Conservation (phyloP, 192 early-diverging fungal genomes). For the Backusella tarrabulga region DNA sequence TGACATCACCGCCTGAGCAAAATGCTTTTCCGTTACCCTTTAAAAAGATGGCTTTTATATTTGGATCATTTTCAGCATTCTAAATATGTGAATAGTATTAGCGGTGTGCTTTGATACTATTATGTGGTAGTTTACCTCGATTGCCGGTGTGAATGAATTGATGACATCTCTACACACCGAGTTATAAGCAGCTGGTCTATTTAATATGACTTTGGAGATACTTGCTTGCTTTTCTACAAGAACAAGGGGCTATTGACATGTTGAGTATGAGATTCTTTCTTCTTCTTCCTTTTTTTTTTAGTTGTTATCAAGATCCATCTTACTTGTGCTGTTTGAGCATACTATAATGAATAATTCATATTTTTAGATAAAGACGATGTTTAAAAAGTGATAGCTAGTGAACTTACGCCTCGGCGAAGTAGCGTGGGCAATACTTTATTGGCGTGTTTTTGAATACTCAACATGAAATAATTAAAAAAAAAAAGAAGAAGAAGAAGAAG, state of each 20-base stretch:
- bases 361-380: neutral
- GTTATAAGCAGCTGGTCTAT: constrained; percentile 6
- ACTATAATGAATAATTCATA: neutral
- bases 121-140: neutral
- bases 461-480: neutral
- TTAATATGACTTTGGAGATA: neutral
- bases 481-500: neutral
- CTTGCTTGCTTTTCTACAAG: neutral
- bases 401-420: neutral
- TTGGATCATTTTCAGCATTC: constrained; percentile 1
- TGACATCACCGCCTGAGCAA: constrained; percentile 91
- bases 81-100: neutral
- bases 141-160: neutral
- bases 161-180: neutral
- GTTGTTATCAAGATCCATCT: neutral
- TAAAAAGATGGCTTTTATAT: constrained; percentile 81
- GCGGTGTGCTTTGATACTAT: too few species aligned
- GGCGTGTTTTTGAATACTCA: neutral
- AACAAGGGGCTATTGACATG: neutral
- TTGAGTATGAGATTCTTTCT: neutral
- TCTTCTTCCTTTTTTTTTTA: neutral
- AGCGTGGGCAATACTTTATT: neutral
- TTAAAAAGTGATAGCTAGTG: neutral
- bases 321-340: neutral
- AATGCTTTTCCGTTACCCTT: constrained; percentile 73